Conservation (phyloP, 768 basidiomycete genomes). For the Kwoniella sp. region DNA sequence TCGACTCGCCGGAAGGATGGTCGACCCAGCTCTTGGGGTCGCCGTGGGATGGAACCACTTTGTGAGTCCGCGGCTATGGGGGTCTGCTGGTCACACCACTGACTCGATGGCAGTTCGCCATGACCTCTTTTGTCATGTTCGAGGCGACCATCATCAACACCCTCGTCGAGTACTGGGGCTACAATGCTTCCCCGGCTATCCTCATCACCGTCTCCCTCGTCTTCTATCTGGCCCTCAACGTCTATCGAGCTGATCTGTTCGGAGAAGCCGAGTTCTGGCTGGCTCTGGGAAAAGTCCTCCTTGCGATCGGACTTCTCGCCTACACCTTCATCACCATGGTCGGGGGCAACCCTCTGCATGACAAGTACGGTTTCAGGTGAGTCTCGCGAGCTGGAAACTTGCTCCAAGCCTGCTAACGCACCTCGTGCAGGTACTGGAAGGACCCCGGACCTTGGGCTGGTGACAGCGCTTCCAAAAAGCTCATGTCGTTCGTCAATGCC, state of each 20-base stretch:
- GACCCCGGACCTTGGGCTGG: conserved; percentile 18
- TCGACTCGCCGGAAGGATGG: conserved; percentile 17
- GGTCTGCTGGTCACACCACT: neutral
- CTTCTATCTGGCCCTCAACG: conserved; percentile 17
- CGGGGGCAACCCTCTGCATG: conserved; percentile 59
- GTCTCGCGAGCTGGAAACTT: neutral
- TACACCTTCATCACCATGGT: conserved; percentile 63
- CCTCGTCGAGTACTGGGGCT: conserved; percentile 22
- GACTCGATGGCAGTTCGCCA: conserved; percentile 7
- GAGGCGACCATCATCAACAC: conserved; percentile 25
- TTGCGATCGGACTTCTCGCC: conserved; percentile 55
- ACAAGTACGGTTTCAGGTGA: conserved; percentile 49
- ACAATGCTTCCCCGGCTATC: conserved; percentile 16
- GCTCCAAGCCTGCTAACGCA: conserved; percentile 38
- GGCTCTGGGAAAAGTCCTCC: conserved; percentile 50
- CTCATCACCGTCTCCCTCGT: conserved; percentile 14
- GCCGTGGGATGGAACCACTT: conserved; percentile 17
- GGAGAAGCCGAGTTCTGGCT: conserved; percentile 29
- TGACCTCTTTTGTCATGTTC: conserved; percentile 16
- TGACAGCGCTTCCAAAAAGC: conserved; percentile 2
- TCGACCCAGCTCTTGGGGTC: conserved; percentile 20
- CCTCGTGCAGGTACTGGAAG: conserved; percentile 17
- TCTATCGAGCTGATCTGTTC: conserved; percentile 18
- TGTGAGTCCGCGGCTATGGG: neutral
- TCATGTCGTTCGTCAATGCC: conserved; percentile 14